Evolutionary conservation across 2,329 filamentous ascomycete genomes (phyloP), one percentile per base, ranked within the genome.

Genomic region (Aureobasidium namibiae): DNA sequence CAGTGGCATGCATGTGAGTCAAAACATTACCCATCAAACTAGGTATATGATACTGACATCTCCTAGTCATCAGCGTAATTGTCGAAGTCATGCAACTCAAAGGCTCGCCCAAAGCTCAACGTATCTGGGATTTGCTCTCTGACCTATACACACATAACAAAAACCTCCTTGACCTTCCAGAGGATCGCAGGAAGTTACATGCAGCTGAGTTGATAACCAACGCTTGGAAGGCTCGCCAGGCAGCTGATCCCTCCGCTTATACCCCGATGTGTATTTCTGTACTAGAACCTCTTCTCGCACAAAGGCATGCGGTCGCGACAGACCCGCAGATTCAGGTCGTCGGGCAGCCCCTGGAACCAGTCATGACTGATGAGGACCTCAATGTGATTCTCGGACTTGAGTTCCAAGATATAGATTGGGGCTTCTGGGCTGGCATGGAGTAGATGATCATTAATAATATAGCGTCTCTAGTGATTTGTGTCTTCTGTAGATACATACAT

Each of bases 1-100:
- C 60, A 59, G 13, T 61, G 60, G 60, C 56, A 56, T 45, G 60
- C 60, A 34, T 61, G 60, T 61, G 5, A 46, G 60, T 50, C 14
- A 4, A 10, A 36, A 21, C 1, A 3, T 7, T 21, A 13, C 4
- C 11, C 8, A 44, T 9, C 26, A 29, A 6, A 4, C 5, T 14
- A 21, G 29, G n/a, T 26, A 0, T 18, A 26, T 18, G 4, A 7
- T 23, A 23, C 36, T 34, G 16, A 24, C 4, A 34, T 9, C 13
- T 3, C 3, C 13, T 16, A 61, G 60, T 61, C 34, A 57, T 61
- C 3, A 58, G 50, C 23, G 36, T 61, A 1, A 56, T 61, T 24
- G 60, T 61, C 11, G 60, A 61, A 36, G 50, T 59, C 16, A 18
- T 29, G 8, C 34, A 44, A 31, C 52, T 52, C 23, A 41, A 53